Conservation (phyloP, 2,329 filamentous ascomycete species). For the Trichoderma sp. region DNA sequence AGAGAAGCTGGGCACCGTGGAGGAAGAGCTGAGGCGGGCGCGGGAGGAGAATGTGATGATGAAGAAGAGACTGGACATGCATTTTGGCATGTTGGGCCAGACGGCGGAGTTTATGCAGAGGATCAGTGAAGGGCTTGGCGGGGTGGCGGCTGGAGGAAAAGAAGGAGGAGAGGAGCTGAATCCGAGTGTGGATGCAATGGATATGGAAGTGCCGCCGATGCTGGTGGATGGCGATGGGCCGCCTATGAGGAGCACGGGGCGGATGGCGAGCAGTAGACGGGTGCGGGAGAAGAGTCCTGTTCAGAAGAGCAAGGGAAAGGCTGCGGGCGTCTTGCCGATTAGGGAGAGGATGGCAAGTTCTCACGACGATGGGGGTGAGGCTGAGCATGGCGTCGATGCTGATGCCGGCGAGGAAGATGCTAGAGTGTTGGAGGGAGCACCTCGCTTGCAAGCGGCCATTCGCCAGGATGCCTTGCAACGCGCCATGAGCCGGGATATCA, state of each 20-base stretch:
- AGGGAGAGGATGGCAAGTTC: background rate
- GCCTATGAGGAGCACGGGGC: constrained; percentile 28
- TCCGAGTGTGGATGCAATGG: background rate
- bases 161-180: no score
- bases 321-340: background rate
- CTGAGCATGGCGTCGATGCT: background rate
- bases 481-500: background rate
- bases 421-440: background rate
- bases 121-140: constrained; percentile 25
- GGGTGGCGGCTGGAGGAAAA: background rate
- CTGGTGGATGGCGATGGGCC: constrained; percentile 23
- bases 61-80: constrained; percentile 28
- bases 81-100: constrained; percentile 30
- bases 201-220: constrained; percentile 26
- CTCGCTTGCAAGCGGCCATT: background rate
- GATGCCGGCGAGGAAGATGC: constrained; percentile 4
- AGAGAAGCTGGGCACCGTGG: constrained; percentile 12
- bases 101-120: constrained; percentile 30
- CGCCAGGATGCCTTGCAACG: background rate
- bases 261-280: constrained; percentile 14
- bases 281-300: background rate
- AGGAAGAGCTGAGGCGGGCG: constrained; percentile 15
- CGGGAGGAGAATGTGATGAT: constrained; percentile 18
- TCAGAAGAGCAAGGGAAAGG: background rate
- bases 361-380: background rate